Evolutionary conservation across 164 flowering plant genomes (phyloP).

Genomic region (Vitis vinifera): ASM3070453v1 NC_081809.1:6704001-6704500

Average conservation of each 20-base stretch:
- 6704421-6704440: conserved; percentile 31
- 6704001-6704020: conserved; percentile 33
- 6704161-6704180: conserved; percentile 32
- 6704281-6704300: conserved; percentile 22
- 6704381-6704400: conserved; percentile 29
- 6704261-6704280: conserved; percentile 32
- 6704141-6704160: conserved; percentile 39
- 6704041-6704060: conserved; percentile 32
- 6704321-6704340: conserved; percentile 30
- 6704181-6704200: conserved; percentile 23
- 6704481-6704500: conserved; percentile 29
- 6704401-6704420: conserved; percentile 33
- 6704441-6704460: conserved; percentile 47
- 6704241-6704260: conserved; percentile 34
- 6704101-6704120: conserved; percentile 34
- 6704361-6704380: conserved; percentile 33
- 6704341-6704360: conserved; percentile 36
- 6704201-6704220: conserved; percentile 23
- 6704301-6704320: conserved; percentile 30
- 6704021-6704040: conserved; percentile 13
- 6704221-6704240: conserved; percentile 21
- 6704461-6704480: conserved; percentile 28
- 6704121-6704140: conserved; percentile 36
- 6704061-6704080: conserved; percentile 25
- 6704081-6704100: conserved; percentile 20